Conservation (phyloP, 257 asterid species). For the Gardenia jasminoides region DNA sequence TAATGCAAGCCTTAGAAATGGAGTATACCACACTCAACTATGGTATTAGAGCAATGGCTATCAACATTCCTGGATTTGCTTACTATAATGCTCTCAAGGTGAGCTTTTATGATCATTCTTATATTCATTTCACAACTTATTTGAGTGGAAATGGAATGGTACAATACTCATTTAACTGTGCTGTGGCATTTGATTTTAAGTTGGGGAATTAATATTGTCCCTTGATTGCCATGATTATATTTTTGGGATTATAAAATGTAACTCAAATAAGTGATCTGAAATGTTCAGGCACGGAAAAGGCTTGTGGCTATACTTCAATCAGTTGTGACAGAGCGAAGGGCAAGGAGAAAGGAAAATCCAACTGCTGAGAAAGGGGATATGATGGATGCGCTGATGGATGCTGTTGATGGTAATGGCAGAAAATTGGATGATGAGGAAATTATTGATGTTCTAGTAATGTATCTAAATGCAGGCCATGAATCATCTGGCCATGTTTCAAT, state of each 20-base stretch:
- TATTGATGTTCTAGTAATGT: conserved; percentile 81
- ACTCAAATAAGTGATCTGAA: background rate
- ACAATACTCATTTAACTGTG: background rate
- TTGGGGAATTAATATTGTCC: background rate
- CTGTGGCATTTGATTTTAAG: background rate
- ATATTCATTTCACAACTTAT: background rate
- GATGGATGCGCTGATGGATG: conserved; percentile 76
- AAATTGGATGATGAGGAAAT: conserved; percentile 73
- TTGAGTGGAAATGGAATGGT: background rate
- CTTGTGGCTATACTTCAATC: conserved; percentile 60
- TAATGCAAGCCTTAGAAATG: conserved; percentile 67
- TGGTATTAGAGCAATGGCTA: conserved; percentile 89
- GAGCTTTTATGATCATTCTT: background rate
- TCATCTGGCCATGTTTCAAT: conserved; percentile 83
- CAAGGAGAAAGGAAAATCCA: conserved; percentile 23
- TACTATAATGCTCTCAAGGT: conserved; percentile 85
- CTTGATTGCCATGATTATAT: background rate
- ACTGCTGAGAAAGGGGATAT: conserved; percentile 51
- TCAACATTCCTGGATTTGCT: conserved; percentile 89
- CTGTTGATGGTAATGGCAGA: conserved; percentile 63
- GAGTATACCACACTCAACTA: conserved; percentile 76
- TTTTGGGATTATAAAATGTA: background rate
- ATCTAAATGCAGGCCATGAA: conserved; percentile 94
- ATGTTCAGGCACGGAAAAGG: conserved; percentile 68
- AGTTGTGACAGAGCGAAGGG: conserved; percentile 59